phyloP scores from a whole-genome alignment of 2,329 filamentous ascomycete species.

The Claviceps sp. region DNA sequence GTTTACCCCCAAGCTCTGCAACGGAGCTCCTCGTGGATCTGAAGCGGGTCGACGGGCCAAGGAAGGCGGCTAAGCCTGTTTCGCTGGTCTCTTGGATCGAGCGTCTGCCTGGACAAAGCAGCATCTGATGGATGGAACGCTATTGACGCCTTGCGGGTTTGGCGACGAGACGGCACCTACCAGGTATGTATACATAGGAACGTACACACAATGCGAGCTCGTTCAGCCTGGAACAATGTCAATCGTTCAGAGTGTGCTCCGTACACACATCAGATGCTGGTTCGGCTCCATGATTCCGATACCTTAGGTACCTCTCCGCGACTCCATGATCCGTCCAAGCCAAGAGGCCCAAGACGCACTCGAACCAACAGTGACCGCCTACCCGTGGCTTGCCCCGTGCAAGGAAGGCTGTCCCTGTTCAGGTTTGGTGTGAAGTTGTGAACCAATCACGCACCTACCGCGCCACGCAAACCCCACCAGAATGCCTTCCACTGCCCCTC shows the following conservation, averaged over 20 bases:
- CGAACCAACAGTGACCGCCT: not conserved
- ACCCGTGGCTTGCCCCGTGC: not conserved
- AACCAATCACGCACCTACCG: conserved; percentile 5
- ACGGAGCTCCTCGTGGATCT: not conserved
- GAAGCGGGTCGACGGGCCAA: not conserved
- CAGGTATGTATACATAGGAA: too few relatives aligned
- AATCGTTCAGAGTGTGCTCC: too few relatives aligned
- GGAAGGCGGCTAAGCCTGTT: not conserved
- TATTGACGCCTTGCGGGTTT: too few relatives aligned
- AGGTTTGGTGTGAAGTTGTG: not conserved
- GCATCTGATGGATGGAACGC: not conserved
- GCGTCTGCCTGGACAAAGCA: not conserved
- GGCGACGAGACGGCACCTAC: too few relatives aligned
- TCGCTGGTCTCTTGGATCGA: not conserved
- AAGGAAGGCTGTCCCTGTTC: not conserved
- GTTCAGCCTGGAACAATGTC: too few relatives aligned
- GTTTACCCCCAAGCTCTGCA: not conserved
- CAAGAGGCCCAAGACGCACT: too few relatives aligned
- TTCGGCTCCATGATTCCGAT: too few relatives aligned
- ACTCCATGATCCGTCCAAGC: too few relatives aligned
- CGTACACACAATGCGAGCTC: too few relatives aligned
- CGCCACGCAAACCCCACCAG: conserved; percentile 1
- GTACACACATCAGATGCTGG: too few relatives aligned
- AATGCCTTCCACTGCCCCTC: conserved; percentile 14
- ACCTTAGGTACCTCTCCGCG: too few relatives aligned